Conservation (phyloP, 139 green algal genomes). For the Eudorina sp. region DNA sequence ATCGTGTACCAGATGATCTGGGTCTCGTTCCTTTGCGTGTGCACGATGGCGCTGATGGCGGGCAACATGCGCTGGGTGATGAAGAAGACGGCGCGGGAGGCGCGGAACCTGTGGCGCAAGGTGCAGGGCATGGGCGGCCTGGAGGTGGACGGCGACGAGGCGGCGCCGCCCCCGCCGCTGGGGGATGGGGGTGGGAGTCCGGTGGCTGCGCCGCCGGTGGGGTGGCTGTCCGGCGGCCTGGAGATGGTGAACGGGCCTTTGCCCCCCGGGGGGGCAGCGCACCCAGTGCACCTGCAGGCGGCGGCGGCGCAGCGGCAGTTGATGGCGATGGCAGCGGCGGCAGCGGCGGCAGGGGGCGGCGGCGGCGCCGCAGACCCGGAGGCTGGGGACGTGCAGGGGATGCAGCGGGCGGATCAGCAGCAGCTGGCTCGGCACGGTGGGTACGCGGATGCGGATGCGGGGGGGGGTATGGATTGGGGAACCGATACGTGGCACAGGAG, state of each 20-base stretch:
- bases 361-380: background rate
- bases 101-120: conserved; percentile 38
- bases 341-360: background rate
- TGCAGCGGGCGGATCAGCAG: conserved; percentile 9
- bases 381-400: background rate
- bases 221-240: too few species aligned
- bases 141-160: background rate
- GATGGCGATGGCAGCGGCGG: background rate
- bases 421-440: background rate
- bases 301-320: background rate
- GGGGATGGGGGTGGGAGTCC: background rate
- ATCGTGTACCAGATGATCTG: conserved; percentile 38
- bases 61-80: conserved; percentile 47
- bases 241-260: background rate
- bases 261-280: background rate
- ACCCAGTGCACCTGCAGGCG: too few species aligned
- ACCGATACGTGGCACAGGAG: too few species aligned
- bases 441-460: too few species aligned
- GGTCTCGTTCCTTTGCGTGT: background rate
- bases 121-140: conserved; percentile 9
- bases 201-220: background rate
- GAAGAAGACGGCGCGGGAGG: conserved; percentile 48
- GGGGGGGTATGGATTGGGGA: background rate
- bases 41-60: background rate
- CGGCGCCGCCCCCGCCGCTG: background rate